Conservation (phyloP, 768 basidiomycete genomes). For the Boletus barrowsii region DNA sequence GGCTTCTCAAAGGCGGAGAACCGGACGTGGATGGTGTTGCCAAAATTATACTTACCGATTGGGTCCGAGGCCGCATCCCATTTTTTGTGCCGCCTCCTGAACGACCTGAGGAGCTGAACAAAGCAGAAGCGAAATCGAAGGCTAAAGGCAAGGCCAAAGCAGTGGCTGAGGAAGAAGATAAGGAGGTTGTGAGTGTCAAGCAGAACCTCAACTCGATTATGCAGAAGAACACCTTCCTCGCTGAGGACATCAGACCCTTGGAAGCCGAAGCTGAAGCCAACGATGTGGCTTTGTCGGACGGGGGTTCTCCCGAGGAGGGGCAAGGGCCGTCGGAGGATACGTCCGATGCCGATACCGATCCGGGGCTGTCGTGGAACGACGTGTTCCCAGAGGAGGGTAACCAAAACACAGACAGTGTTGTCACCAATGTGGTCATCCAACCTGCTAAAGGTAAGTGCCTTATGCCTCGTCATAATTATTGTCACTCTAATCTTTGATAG, state of each 20-base stretch:
- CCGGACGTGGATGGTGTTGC: slow-evolving; percentile 90
- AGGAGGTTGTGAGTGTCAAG: slow-evolving; percentile 60
- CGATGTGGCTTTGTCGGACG: slow-evolving; percentile 30
- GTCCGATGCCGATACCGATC: slow-evolving; percentile 34
- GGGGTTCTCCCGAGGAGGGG: slow-evolving; percentile 41
- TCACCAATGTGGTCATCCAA: slow-evolving; percentile 3
- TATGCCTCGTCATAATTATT: not conserved
- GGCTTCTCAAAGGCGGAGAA: slow-evolving; percentile 91
- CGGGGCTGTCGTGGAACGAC: slow-evolving; percentile 80
- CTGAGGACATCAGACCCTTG: slow-evolving; percentile 74
- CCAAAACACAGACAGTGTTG: slow-evolving; percentile 15
- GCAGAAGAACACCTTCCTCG: slow-evolving; percentile 83
- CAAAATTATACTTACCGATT: slow-evolving; percentile 93
- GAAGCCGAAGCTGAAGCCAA: slow-evolving; percentile 45
- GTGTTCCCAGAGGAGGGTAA: slow-evolving; percentile 63
- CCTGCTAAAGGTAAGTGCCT: slow-evolving; percentile 18
- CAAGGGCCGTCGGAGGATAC: slow-evolving; percentile 37
- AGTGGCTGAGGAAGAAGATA: slow-evolving; percentile 28
- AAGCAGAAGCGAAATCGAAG: slow-evolving; percentile 47
- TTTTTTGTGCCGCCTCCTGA: slow-evolving; percentile 95
- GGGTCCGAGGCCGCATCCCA: slow-evolving; percentile 96
- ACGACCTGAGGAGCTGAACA: slow-evolving; percentile 66
- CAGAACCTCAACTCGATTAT: slow-evolving; percentile 86
- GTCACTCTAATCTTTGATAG: slow-evolving; percentile 21
- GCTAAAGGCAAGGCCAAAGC: slow-evolving; percentile 51